Evolutionary conservation across 495 filamentous ascomycete genomes (phyloP), one percentile per base, ranked within the genome.

Genomic region (Melanomma pulvis-pyrius): DNA sequence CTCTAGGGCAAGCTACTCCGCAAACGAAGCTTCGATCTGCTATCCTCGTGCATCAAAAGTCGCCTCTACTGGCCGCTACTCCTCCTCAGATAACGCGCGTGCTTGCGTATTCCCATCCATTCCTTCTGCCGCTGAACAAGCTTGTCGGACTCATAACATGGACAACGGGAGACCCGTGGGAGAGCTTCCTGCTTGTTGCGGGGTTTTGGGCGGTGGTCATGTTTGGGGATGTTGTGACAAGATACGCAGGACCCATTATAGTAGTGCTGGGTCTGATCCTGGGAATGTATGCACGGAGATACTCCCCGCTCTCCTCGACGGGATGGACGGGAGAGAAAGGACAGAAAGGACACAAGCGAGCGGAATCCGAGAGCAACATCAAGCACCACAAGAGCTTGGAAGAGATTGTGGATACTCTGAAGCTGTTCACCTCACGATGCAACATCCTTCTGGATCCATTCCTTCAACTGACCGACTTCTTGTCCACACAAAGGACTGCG

Each of bases 1-100:
- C 90, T 49, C 83, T 90, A 53, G 87, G 87, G 9, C 82, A 87
- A 56, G 83, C 84, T 15, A 85, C 89, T 25, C 80, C 89, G 54
- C 86, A 87, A 24, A 87, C 88, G 39, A 88, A 89, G 71, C 86
- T 92, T 61, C 87, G 92, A 51, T 93, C 91, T 41, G 94, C 91
- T 62, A 90, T 98, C 69, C 86, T 98, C 58, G 93, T 99, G 1
- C 92, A 98, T 76, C 92, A 94, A 74, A 99, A 98, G 78, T 96
- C 91, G 3, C 94, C 96, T 21, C 79, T 99, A 25, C 82, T 99
- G 32, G 88, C 96, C 53, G 91, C 93, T 13, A 99, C 94, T 32
- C 94, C 94, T 29, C 96, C 94, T 1, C 88, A 93, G 74, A 86
- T 99, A 73, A 98, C 94, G 6, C 84, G 93, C 50, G 92, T 92